A percentile compares a stretch with the other conserved stretches of the same genome.
Evolutionary conservation across 129 eudicot genomes (phyloP).

Genomic region (Flaveria brownii): DNA sequence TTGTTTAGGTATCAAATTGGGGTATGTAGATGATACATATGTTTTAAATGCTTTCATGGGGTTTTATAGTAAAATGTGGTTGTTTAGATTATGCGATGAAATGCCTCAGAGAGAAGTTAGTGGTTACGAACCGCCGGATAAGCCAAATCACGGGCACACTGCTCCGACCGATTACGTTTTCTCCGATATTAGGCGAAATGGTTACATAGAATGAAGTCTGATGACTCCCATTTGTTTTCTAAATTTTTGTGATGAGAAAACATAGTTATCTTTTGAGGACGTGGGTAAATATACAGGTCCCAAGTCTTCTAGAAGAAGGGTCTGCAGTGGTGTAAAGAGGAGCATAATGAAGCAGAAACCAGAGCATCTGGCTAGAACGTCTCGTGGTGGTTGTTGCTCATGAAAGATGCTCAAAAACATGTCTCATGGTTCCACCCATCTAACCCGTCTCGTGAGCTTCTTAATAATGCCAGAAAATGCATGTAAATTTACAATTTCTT

Average conservation of each 20-base stretch:
- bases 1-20: conserved; percentile 56
- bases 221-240: too few relatives aligned
- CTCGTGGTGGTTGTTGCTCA: conserved; percentile 63
- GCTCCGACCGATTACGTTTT: too few relatives aligned
- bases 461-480: conserved; percentile 13
- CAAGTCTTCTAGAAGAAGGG: conserved; percentile 90
- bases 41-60: conserved; percentile 80
- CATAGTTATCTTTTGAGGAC: too few relatives aligned
- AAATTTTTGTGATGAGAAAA: too few relatives aligned
- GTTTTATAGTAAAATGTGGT: conserved; percentile 61
- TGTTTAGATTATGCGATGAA: conserved; percentile 53
- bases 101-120: conserved; percentile 50
- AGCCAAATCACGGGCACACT: too few relatives aligned
- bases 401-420: conserved; percentile 25
- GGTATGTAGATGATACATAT: conserved; percentile 42
- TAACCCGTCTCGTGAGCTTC: conserved; percentile 14
- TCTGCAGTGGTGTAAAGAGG: conserved; percentile 66
- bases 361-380: conserved; percentile 43
- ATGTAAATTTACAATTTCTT: conserved; percentile 36
- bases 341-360: conserved; percentile 75
- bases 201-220: too few relatives aligned
- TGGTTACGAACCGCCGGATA: too few relatives aligned
- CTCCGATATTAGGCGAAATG: too few relatives aligned
- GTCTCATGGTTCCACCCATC: conserved; percentile 9
- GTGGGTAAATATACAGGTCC: conserved; percentile 38